Evolutionary conservation across 768 basidiomycete genomes (phyloP).

Genomic region (Termitomyces bulborhizus): DNA sequence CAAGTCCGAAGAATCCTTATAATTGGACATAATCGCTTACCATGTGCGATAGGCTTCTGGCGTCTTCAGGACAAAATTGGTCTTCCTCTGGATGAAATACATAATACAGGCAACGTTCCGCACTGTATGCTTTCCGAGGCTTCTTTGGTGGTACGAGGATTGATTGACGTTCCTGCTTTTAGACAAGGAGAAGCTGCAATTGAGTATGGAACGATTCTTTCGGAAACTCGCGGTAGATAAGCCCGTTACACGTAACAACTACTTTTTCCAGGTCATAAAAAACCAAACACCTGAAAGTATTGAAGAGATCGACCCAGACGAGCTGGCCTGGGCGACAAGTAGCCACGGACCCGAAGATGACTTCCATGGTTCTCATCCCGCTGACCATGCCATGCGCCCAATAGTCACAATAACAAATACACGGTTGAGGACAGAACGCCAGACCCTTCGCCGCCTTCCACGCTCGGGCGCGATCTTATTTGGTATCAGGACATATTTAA

Average conservation of each 20-base stretch:
- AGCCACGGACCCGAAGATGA: slow-evolving; percentile 25
- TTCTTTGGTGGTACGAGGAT: neutral
- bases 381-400: slow-evolving; percentile 11
- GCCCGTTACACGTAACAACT: slow-evolving; percentile 70
- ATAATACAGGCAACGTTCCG: slow-evolving; percentile 63
- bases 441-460: slow-evolving; percentile 60
- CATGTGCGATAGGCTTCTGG: slow-evolving; percentile 56
- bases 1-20: slow-evolving; percentile 17
- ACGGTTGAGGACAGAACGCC: slow-evolving; percentile 57
- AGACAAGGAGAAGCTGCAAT: slow-evolving; percentile 59
- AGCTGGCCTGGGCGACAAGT: slow-evolving; percentile 50
- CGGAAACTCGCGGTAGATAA: slow-evolving; percentile 58
- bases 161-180: neutral
- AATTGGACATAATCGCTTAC: neutral
- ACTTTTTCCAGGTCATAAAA: slow-evolving; percentile 31
- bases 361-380: slow-evolving; percentile 13
- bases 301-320: slow-evolving; percentile 47
- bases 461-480: slow-evolving; percentile 61
- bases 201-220: slow-evolving; percentile 67
- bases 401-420: slow-evolving; percentile 35
- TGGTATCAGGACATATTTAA: slow-evolving; percentile 62
- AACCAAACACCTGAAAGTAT: slow-evolving; percentile 8
- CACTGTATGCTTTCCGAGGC: slow-evolving; percentile 43
- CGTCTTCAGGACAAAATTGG: slow-evolving; percentile 74
- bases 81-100: slow-evolving; percentile 65